Evolutionary conservation across 257 asterid genomes (phyloP).

Genomic region (Solanum rostratum): DNA sequence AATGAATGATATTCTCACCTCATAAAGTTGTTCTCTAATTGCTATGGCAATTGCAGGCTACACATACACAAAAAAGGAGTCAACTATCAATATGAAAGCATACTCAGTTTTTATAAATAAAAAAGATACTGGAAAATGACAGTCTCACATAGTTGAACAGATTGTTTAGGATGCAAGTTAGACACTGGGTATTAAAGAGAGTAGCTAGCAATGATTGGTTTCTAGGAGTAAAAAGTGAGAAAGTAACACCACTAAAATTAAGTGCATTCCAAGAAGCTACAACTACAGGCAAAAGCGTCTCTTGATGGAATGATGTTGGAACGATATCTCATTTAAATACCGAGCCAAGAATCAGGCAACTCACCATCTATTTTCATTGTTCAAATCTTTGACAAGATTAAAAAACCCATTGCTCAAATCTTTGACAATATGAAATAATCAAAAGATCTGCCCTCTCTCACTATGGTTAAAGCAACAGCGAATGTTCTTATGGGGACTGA

Average conservation of each 20-base stretch:
- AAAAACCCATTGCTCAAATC: neutral
- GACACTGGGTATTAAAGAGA: neutral
- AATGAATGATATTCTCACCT: constrained; percentile 42
- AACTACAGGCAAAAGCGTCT: neutral
- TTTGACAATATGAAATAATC: neutral
- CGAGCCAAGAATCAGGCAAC: neutral
- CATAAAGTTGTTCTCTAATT: constrained; percentile 87
- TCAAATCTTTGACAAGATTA: neutral
- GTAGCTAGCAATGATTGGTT: neutral
- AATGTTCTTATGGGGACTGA: neutral
- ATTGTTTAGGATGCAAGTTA: neutral
- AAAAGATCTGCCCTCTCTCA: neutral
- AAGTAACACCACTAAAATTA: neutral
- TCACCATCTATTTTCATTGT: neutral
- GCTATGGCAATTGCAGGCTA: constrained; percentile 97
- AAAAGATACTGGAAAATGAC: neutral
- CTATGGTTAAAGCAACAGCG: neutral
- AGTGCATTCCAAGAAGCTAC: neutral
- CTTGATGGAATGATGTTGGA: neutral
- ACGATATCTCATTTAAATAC: neutral
- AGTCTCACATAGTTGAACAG: neutral
- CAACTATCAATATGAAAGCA: neutral
- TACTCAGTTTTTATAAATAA: neutral
- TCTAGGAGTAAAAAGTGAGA: neutral
- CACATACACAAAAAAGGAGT: constrained; percentile 1